These are phyloP conservation scores for Aspergillus felis DNA, from an alignment of 2,329 filamentous ascomycete species.

Conservation along the genomic window DNA sequence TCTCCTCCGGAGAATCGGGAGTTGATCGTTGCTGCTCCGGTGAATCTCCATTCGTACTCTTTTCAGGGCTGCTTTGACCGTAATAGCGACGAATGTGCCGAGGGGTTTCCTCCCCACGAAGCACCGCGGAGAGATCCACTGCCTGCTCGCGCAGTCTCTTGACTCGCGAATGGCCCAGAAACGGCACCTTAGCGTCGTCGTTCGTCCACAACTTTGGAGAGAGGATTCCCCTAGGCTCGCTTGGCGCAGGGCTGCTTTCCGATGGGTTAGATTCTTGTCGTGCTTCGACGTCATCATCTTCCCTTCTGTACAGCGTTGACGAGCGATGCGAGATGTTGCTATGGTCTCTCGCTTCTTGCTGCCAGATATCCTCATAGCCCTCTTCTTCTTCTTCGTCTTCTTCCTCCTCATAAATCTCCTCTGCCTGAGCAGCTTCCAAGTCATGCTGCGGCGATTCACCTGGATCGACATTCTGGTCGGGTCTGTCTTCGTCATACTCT, in stretches of 20 bases:
- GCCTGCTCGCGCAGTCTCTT: conserved; percentile 31
- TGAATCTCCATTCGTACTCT: conserved; percentile 15
- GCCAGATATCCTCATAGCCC: conserved; percentile 47
- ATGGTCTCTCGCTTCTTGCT: conserved; percentile 41
- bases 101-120: conserved; percentile 32
- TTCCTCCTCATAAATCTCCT: conserved; percentile 15
- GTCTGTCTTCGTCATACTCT: not conserved
- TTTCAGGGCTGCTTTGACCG: conserved; percentile 29
- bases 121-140: conserved; percentile 31
- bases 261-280: conserved; percentile 29
- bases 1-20: conserved; percentile 13
- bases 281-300: conserved; percentile 19
- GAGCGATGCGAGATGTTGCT: conserved; percentile 28
- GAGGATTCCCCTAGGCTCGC: conserved; percentile 18
- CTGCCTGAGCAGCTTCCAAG: not conserved
- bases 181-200: conserved; percentile 23
- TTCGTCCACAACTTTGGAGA: conserved; percentile 29
- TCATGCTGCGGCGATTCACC: not conserved
- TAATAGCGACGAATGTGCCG: conserved; percentile 36
- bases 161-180: conserved; percentile 30
- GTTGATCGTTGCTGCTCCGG: conserved; percentile 10
- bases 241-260: conserved; percentile 24
- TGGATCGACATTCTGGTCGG: not conserved
- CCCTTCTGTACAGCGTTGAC: conserved; percentile 10
- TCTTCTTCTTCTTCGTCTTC: conserved; percentile 36